Percentiles rank a stretch among this genome's conserved stretches.
phyloP scores from a whole-genome alignment of 345 rosid genomes.

The Rubroshorea leprosula region DNA sequence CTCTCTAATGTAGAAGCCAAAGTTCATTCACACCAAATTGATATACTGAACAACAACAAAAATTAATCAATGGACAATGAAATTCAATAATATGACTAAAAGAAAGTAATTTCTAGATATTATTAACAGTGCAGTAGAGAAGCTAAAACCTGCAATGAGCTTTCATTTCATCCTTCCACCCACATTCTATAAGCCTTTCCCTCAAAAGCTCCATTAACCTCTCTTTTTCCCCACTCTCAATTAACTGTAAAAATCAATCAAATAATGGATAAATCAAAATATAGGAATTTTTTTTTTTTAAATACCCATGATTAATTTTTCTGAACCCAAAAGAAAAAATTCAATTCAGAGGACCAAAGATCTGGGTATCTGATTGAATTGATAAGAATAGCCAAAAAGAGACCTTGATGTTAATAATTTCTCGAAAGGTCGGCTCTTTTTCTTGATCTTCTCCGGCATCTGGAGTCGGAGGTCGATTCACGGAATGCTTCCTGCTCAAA shows the following conservation, averaged over 20 bases:
- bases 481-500: constrained; percentile 45
- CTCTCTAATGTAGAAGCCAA: not conserved
- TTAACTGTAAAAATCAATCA: constrained; percentile 32
- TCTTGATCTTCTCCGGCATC: constrained; percentile 37
- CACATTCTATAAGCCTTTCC: constrained; percentile 69
- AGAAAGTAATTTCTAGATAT: too few species aligned
- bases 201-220: constrained; percentile 64
- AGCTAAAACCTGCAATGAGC: constrained; percentile 62
- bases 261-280: not conserved
- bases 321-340: too few species aligned
- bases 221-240: constrained; percentile 74
- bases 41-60: not conserved
- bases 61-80: too few species aligned
- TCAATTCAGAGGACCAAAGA: not conserved
- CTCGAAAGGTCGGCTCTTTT: constrained; percentile 52
- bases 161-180: constrained; percentile 81
- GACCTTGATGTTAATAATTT: constrained; percentile 64
- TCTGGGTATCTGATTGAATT: too few species aligned
- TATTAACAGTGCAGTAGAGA: not conserved
- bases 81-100: too few species aligned
- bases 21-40: not conserved
- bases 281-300: too few species aligned
- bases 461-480: constrained; percentile 63
- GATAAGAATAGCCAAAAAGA: not conserved
- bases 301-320: too few species aligned